Percentiles rank a stretch among this genome's conserved stretches.
These are phyloP conservation scores for Cordyceps cicadae DNA, from an alignment of 2,329 filamentous ascomycete genomes.

Conservation along the genomic window DNA sequence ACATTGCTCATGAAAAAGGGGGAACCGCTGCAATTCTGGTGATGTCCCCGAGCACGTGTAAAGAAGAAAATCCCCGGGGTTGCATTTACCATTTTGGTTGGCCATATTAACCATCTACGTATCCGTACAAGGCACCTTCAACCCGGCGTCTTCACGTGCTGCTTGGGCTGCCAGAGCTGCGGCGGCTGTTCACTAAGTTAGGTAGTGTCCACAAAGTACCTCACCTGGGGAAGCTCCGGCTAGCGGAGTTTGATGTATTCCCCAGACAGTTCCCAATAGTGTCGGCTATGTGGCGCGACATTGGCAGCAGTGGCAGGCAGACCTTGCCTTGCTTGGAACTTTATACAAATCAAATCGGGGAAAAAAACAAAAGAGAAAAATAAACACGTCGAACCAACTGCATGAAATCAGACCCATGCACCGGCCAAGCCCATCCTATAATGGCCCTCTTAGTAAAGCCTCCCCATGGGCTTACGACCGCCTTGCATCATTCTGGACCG, in stretches of 20 bases:
- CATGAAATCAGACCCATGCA: background rate
- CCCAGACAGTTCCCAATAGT: background rate
- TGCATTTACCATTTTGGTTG: too few relatives aligned
- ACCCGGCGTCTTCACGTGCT: background rate
- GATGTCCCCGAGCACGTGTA: background rate
- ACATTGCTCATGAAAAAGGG: background rate
- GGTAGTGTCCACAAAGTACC: background rate
- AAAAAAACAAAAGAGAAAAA: background rate
- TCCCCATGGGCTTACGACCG: conserved; percentile 7
- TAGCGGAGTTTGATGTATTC: background rate
- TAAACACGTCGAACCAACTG: background rate
- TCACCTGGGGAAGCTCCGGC: background rate
- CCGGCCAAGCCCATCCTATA: background rate
- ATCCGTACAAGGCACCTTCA: too few relatives aligned
- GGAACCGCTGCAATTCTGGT: background rate
- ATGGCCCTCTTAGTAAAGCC: conserved; percentile 1
- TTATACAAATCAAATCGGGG: background rate
- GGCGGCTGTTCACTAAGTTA: too few relatives aligned
- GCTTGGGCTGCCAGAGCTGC: background rate
- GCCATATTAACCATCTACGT: too few relatives aligned
- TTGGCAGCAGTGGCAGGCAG: background rate
- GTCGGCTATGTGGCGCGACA: background rate
- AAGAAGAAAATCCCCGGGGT: background rate
- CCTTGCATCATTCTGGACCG: background rate
- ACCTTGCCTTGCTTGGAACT: background rate